Evolutionary conservation across 345 rosid species (phyloP).

Genomic region (Sisymbrium irio): DNA sequence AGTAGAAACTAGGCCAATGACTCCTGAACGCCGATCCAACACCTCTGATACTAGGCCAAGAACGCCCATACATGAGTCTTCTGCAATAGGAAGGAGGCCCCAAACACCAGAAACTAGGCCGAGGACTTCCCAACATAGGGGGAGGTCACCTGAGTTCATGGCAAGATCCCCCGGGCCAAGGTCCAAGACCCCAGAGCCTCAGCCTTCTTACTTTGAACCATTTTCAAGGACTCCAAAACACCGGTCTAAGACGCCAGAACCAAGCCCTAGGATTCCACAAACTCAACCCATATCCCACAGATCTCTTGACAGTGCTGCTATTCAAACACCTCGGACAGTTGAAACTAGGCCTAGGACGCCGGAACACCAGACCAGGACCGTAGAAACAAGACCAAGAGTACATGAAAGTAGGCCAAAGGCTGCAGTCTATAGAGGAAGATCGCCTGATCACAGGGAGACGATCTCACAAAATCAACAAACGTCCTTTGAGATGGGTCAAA

Average conservation of each 20-base stretch:
- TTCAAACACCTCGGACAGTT: background rate
- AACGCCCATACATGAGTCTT: conserved; percentile 24
- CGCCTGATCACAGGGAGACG: conserved; percentile 18
- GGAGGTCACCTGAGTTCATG: conserved; percentile 29
- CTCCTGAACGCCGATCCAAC: conserved; percentile 6
- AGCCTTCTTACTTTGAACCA: conserved; percentile 23
- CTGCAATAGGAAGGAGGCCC: conserved; percentile 21
- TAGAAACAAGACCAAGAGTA: background rate
- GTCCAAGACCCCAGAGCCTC: conserved; percentile 39
- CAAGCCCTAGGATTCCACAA: conserved; percentile 19
- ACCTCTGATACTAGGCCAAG: conserved; percentile 1
- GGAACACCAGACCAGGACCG: background rate
- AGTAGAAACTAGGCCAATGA: background rate
- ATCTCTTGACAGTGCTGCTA: conserved; percentile 19
- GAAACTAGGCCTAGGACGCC: conserved; percentile 22
- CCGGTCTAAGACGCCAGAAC: conserved; percentile 34
- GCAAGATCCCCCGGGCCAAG: conserved; percentile 19
- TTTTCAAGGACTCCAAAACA: conserved; percentile 1
- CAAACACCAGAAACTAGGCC: conserved; percentile 32
- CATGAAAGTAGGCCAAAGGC: conserved; percentile 19
- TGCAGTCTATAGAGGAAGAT: background rate
- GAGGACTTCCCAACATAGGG: conserved; percentile 13
- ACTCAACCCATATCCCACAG: conserved; percentile 25
- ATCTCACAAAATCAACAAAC: conserved; percentile 17
- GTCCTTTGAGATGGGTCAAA: conserved; percentile 3